Evolutionary conservation across 192 early-diverging fungal genomes (phyloP), one percentile per base, ranked within the genome.

Genomic region (Rhizophagus sp.): DNA sequence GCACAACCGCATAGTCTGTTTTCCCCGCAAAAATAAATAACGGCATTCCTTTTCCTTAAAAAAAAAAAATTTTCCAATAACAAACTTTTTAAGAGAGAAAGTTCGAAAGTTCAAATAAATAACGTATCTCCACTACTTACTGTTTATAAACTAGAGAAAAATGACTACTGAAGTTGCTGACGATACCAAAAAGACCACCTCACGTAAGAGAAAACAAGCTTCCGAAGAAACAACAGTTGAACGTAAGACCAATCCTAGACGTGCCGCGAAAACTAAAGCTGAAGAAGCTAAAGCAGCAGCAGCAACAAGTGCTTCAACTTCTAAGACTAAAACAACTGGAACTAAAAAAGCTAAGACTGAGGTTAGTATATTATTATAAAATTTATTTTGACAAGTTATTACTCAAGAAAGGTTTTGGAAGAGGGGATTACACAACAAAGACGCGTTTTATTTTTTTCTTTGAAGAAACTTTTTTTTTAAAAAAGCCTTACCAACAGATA

Each of bases 211-310:
- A 71, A 79, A 79, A 62, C 33, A 25, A 13, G 11, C n/a, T n/a
- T 27, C 62, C 1, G 68, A 69, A 15, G 41, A 75, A 70, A 1
- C 13, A 22, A 63, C 62, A 25, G 68, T 79, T 79, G 66, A 71
- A 71, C 78, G 67, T 41, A 79, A 79, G 62, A 79, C 50, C 17
- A 69, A 66, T 39, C 78, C 78, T 25, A 70, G 39, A 79, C 66
- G 78, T 57, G 78, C 78, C n/a, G 78, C 78, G 50, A 79, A 79
- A 71, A 79, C 78, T 63, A 79, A 79, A 41, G 64, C 69, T 15
- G 78, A 79, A 79, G 57, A 57, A 71, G 78, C 78, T 4, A 79
- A 71, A 62, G 78, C 44, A 61, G 68, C 78, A 39, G 7, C 78
- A 13, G 27, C 78, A 27, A 19, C 63, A 5, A 19, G 24, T 13